Conservation (phyloP, 192 early-diverging fungal genomes). For the Endogone sp. region DNA sequence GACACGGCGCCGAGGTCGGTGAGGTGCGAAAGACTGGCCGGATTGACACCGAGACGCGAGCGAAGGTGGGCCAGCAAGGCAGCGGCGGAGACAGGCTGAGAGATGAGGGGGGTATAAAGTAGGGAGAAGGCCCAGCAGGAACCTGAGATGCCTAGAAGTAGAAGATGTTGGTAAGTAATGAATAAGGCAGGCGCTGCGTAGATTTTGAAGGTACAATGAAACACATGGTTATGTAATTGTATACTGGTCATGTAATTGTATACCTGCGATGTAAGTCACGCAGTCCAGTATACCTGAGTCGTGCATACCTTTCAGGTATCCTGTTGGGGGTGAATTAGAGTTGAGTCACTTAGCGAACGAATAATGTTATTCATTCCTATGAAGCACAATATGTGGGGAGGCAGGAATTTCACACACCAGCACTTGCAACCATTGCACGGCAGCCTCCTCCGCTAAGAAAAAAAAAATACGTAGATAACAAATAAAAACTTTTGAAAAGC, state of each 20-base stretch:
- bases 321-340: no score
- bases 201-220: not conserved
- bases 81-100: slow-evolving; percentile 18
- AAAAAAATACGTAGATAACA: no score
- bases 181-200: no score
- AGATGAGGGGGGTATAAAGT: slow-evolving; percentile 38
- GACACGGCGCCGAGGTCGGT: slow-evolving; percentile 8
- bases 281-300: slow-evolving; percentile 64
- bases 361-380: no score
- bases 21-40: slow-evolving; percentile 40
- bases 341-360: no score
- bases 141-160: not conserved
- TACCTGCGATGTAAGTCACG: slow-evolving; percentile 68
- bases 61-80: slow-evolving; percentile 31
- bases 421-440: slow-evolving; percentile 75
- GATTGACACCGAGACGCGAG: slow-evolving; percentile 37
- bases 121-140: slow-evolving; percentile 56
- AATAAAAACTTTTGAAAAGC: no score
- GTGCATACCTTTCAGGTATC: slow-evolving; percentile 64
- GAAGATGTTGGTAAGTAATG: not conserved
- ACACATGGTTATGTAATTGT: not conserved
- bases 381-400: no score
- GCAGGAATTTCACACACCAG: not conserved
- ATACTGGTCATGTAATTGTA: not conserved
- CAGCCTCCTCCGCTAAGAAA: slow-evolving; percentile 69